Percentiles rank a stretch among this genome's conserved stretches.
These are phyloP conservation scores for Dinochytrium kinnereticum DNA, from an alignment of 371 early-diverging fungal species.

Conservation along the genomic window DNA sequence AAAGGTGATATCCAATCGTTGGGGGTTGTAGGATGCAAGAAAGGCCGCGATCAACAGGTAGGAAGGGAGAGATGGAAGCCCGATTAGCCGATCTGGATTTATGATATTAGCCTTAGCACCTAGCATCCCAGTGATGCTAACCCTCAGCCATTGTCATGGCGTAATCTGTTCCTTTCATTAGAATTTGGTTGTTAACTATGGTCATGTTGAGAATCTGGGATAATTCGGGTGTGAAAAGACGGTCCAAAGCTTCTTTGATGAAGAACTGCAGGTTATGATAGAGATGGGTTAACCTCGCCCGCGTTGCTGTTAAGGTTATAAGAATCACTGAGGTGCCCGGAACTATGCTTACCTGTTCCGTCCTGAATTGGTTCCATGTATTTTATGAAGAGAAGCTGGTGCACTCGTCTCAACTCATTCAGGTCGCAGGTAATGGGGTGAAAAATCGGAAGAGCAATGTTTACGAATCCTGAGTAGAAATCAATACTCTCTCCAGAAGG, in stretches of 20 bases:
- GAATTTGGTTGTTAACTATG: conserved; percentile 70
- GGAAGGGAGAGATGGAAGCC: conserved; percentile 58
- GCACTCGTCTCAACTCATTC: conserved; percentile 83
- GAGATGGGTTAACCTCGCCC: conserved; percentile 68
- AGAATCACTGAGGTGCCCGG: not conserved
- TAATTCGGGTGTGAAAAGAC: conserved; percentile 21
- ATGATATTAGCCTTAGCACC: too few species aligned
- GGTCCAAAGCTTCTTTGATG: conserved; percentile 68
- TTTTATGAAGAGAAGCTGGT: conserved; percentile 76
- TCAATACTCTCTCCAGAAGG: conserved; percentile 59
- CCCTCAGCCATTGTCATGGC: too few species aligned
- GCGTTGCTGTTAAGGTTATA: conserved; percentile 31
- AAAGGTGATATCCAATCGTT: conserved; percentile 79
- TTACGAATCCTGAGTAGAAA: conserved; percentile 70
- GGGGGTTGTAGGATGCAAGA: conserved; percentile 93
- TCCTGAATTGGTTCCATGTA: conserved; percentile 79
- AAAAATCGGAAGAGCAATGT: conserved; percentile 77
- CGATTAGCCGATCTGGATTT: too few species aligned
- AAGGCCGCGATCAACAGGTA: conserved; percentile 87
- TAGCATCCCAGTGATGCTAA: too few species aligned
- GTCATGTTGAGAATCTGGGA: conserved; percentile 5
- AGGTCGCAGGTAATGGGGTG: conserved; percentile 79
- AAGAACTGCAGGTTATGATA: conserved; percentile 76
- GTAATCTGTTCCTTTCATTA: too few species aligned
- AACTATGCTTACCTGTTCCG: conserved; percentile 62